A percentile compares a stretch with the other conserved stretches of the same genome.
Conservation (phyloP, 192 early-diverging fungal genomes). For the Entomortierella lignicola region DNA sequence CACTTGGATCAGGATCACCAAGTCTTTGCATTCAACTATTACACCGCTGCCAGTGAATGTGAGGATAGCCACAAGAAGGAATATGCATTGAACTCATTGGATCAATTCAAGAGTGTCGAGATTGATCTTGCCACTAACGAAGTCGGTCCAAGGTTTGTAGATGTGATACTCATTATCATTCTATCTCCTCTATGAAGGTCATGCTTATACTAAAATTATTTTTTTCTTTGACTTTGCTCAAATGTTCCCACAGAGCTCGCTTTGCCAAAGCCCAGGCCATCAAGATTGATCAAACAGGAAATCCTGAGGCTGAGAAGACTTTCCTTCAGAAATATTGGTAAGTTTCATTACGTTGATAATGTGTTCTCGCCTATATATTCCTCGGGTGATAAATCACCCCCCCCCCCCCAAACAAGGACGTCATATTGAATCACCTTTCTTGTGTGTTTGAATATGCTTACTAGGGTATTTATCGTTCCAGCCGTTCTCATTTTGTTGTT, state of each 20-base stretch:
- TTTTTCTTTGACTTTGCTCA: not conserved
- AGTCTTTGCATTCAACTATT: conserved; percentile 48
- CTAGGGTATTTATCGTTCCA: conserved; percentile 46
- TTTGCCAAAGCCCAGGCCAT: conserved; percentile 40
- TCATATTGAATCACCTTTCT: not conserved
- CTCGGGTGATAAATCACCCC: no score
- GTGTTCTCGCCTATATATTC: no score
- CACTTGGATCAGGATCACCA: conserved; percentile 39
- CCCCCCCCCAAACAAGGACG: no score
- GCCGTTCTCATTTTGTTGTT: conserved; percentile 32
- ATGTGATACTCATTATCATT: no score
- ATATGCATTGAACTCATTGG: conserved; percentile 26
- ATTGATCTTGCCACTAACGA: conserved; percentile 8
- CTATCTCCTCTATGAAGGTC: no score
- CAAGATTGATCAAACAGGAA: conserved; percentile 47
- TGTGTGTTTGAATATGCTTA: not conserved
- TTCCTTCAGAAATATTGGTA: conserved; percentile 56
- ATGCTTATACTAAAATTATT: not conserved
- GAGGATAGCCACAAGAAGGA: conserved; percentile 10
- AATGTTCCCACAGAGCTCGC: conserved; percentile 13
- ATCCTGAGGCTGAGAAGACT: conserved; percentile 46
- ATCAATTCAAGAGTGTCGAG: conserved; percentile 34
- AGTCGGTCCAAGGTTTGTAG: conserved; percentile 34
- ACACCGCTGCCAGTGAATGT: conserved; percentile 24
- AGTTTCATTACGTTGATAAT: not conserved